These are phyloP conservation scores for Brassica napus DNA, from an alignment of 345 rosid genomes.

Conservation along the genomic window Da-Ae NC_063450.1:54138501-54139000, in stretches of 20 bases:
- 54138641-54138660: conserved; percentile 41
- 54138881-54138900: no score
- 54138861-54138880: no score
- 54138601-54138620: conserved; percentile 24
- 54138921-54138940: no score
- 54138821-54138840: not conserved
- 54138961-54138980: no score
- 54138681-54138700: not conserved
- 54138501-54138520: conserved; percentile 44
- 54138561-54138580: not conserved
- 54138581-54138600: conserved; percentile 1
- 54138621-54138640: conserved; percentile 23
- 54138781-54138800: conserved; percentile 41
- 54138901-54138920: no score
- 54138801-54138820: conserved; percentile 1
- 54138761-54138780: conserved; percentile 50
- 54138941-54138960: no score
- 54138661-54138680: not conserved
- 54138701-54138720: conserved; percentile 44
- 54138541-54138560: conserved; percentile 22
- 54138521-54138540: conserved; percentile 43
- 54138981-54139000: no score
- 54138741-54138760: conserved; percentile 28
- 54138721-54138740: conserved; percentile 69
- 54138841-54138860: no score